phyloP scores from a whole-genome alignment of 805 yeast species.

The Nakazawaea sp. region DNA sequence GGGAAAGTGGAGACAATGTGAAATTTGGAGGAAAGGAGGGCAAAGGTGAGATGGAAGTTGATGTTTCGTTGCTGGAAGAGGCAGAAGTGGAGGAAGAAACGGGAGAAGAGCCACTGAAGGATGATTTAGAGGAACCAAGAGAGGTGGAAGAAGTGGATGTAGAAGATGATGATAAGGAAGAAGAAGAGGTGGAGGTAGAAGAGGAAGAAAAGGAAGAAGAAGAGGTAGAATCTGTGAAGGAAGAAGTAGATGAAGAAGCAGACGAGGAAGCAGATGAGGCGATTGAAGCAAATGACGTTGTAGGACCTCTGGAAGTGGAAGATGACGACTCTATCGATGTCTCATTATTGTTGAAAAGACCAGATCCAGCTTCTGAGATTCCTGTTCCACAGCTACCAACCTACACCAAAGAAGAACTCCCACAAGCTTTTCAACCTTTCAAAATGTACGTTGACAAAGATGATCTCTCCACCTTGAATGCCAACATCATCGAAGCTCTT shows the following conservation, averaged over 20 bases:
- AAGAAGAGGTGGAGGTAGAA: conserved; percentile 6
- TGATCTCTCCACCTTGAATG: conserved; percentile 38
- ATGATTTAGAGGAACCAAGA: conserved; percentile 8
- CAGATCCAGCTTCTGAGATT: conserved; percentile 27
- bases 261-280: conserved; percentile 5
- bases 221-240: conserved; percentile 14
- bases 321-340: conserved; percentile 27
- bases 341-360: conserved; percentile 23
- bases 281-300: conserved; percentile 13
- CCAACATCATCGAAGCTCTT: conserved; percentile 38
- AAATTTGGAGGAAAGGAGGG: not conserved
- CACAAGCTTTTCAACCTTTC: conserved; percentile 29
- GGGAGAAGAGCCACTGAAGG: conserved; percentile 8
- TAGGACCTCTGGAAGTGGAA: conserved; percentile 3
- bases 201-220: conserved; percentile 14
- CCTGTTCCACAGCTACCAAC: conserved; percentile 22
- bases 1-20: not conserved
- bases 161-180: conserved; percentile 10
- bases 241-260: conserved; percentile 15
- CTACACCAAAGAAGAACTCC: conserved; percentile 22
- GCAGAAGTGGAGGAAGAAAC: not conserved
- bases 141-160: conserved; percentile 11
- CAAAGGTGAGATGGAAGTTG: not conserved
- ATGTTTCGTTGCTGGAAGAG: not conserved
- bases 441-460: conserved; percentile 35